A percentile compares a stretch with the other conserved stretches of the same genome.
These are phyloP conservation scores for Syncephalastrum contaminatum DNA, from an alignment of 371 early-diverging fungal species.

Conservation along the genomic window DNA sequence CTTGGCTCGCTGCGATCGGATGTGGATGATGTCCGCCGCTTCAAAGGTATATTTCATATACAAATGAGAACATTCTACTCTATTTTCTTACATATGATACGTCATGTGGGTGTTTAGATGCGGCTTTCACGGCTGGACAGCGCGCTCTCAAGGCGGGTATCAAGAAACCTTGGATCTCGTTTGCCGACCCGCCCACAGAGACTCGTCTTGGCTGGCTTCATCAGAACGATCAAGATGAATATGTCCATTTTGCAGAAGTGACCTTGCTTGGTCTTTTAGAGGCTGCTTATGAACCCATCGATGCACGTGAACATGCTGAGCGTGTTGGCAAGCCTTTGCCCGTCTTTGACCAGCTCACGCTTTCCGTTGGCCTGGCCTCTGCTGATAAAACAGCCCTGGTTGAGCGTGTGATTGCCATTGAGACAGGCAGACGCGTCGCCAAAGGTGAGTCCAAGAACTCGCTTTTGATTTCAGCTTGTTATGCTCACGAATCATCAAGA, in stretches of 20 bases:
- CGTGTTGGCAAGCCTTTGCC: slow-evolving; percentile 36
- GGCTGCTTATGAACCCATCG: slow-evolving; percentile 74
- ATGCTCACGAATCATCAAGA: slow-evolving; percentile 33
- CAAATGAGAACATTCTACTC: not conserved
- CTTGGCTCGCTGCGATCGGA: slow-evolving; percentile 71
- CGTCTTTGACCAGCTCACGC: slow-evolving; percentile 53
- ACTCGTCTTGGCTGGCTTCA: slow-evolving; percentile 27
- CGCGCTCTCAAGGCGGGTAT: slow-evolving; percentile 71
- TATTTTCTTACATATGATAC: not conserved
- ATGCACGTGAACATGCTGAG: slow-evolving; percentile 73
- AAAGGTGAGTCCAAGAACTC: slow-evolving; percentile 37
- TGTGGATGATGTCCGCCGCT: slow-evolving; percentile 82
- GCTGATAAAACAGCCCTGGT: slow-evolving; percentile 12
- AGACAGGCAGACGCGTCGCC: slow-evolving; percentile 72
- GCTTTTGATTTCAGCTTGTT: too few relatives aligned
- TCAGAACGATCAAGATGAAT: slow-evolving; percentile 47
- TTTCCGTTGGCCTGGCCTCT: slow-evolving; percentile 8
- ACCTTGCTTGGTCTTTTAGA: slow-evolving; percentile 73
- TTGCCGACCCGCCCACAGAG: slow-evolving; percentile 51
- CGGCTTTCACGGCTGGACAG: slow-evolving; percentile 62
- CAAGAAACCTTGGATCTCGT: slow-evolving; percentile 54
- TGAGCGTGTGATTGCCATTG: slow-evolving; percentile 66
- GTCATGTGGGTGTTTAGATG: slow-evolving; percentile 35
- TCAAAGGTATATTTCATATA: slow-evolving; percentile 35
- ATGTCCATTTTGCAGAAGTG: slow-evolving; percentile 68